phyloP scores from a whole-genome alignment of 305 asterid genomes.

The Caryopteris hybrid region DNA sequence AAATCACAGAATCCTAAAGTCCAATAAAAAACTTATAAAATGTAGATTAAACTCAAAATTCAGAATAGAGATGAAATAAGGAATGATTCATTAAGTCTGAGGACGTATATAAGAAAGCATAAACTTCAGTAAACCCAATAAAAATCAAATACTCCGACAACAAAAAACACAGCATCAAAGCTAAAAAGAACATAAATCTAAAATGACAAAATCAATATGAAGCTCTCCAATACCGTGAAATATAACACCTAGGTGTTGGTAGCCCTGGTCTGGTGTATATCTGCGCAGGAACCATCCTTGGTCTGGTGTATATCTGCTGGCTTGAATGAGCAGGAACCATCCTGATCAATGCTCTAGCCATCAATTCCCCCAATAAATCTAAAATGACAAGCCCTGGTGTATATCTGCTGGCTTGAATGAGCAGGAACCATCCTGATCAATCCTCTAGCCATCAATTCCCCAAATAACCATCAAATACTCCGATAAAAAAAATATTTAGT shows the following conservation, averaged over 20 bases:
- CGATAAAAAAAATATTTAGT: too few species aligned
- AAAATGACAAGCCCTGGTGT: slow-evolving; percentile 58
- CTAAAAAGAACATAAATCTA: slow-evolving; percentile 2
- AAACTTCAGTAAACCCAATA: neutral
- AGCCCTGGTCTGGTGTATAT: too few species aligned
- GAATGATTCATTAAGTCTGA: too few species aligned
- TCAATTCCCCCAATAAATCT: too few species aligned
- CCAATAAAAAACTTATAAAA: too few species aligned
- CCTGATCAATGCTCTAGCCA: slow-evolving; percentile 49
- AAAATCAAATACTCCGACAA: neutral
- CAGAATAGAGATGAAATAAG: neutral
- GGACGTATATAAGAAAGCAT: too few species aligned
- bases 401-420: slow-evolving; percentile 58
- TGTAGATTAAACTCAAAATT: neutral
- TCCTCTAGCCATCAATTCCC: slow-evolving; percentile 52
- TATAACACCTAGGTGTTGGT: slow-evolving; percentile 35
- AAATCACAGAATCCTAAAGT: too few species aligned
- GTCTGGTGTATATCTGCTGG: slow-evolving; percentile 64
- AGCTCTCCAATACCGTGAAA: too few species aligned
- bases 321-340: slow-evolving; percentile 52
- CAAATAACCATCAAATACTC: too few species aligned
- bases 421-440: slow-evolving; percentile 49
- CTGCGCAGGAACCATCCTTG: too few species aligned
- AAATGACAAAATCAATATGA: slow-evolving; percentile 1
- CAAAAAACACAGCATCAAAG: neutral